A percentile compares a stretch with the other conserved stretches of the same genome.
Conservation (phyloP, 164 flowering plant genomes). For the Kalanchoe fedtschenkoi region DNA sequence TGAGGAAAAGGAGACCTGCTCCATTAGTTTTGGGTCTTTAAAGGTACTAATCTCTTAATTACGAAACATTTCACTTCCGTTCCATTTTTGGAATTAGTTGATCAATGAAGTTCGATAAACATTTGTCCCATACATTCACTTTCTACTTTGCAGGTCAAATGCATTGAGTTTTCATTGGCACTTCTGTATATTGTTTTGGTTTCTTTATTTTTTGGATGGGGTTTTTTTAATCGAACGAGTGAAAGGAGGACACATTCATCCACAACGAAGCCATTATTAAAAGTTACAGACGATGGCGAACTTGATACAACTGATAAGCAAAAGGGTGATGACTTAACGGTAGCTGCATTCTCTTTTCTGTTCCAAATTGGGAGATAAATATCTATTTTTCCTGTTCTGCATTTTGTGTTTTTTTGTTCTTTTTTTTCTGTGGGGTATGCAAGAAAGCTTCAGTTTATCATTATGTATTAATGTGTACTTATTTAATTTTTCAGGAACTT, state of each 20-base stretch:
- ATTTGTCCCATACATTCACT: not conserved
- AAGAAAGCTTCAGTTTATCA: not conserved
- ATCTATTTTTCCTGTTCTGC: not conserved
- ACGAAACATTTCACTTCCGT: too few species aligned
- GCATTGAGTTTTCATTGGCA: constrained; percentile 65
- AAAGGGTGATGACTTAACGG: constrained; percentile 31
- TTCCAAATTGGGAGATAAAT: not conserved
- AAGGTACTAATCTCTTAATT: constrained; percentile 33
- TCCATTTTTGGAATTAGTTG: not conserved
- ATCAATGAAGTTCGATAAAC: not conserved
- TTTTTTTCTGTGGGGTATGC: too few species aligned
- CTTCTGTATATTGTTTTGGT: constrained; percentile 58
- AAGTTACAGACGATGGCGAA: constrained; percentile 30
- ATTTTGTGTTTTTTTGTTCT: too few species aligned
- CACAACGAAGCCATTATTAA: constrained; percentile 38
- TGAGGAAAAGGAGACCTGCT: constrained; percentile 43
- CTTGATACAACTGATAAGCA: constrained; percentile 25
- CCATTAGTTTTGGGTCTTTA: constrained; percentile 60
- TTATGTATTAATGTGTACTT: not conserved
- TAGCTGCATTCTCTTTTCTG: not conserved
- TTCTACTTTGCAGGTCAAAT: constrained; percentile 64
- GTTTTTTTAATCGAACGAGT: constrained; percentile 40
- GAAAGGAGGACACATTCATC: constrained; percentile 29
- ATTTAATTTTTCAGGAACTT: constrained; percentile 35
- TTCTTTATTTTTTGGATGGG: constrained; percentile 71